Evolutionary conservation across 768 basidiomycete species (phyloP).

Genomic region (Trametes cinnabarina): DNA sequence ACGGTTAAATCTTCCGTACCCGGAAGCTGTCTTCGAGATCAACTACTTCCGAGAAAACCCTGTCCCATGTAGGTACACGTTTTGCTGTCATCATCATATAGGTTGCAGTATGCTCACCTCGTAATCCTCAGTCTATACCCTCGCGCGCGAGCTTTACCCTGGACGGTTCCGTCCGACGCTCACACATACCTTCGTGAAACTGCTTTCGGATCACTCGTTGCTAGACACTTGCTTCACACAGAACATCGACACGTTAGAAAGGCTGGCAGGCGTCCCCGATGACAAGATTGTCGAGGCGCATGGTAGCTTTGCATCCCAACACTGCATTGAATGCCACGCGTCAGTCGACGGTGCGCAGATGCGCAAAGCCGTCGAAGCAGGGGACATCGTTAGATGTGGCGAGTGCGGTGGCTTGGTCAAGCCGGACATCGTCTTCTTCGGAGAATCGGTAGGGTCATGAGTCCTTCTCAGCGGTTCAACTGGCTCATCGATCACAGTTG

Average conservation of each 20-base stretch:
- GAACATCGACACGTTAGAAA: conserved; percentile 91
- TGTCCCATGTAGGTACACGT: conserved; percentile 59
- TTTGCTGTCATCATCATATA: background rate
- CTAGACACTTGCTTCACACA: conserved; percentile 84
- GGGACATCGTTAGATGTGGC: conserved; percentile 66
- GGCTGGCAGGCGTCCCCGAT: conserved; percentile 72
- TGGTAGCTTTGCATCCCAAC: conserved; percentile 87
- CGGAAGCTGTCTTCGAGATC: conserved; percentile 95
- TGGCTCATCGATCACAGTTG: conserved; percentile 47
- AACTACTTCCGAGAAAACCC: conserved; percentile 80
- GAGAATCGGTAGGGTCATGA: conserved; percentile 58
- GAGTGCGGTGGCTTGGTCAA: conserved; percentile 75
- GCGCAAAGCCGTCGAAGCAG: conserved; percentile 56
- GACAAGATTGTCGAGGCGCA: conserved; percentile 90
- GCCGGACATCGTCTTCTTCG: conserved; percentile 96
- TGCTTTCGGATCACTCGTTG: conserved; percentile 66
- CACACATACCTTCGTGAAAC: conserved; percentile 86
- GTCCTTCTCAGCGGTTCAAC: background rate
- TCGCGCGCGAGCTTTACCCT: conserved; percentile 92
- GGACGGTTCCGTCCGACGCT: conserved; percentile 85
- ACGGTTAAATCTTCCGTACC: conserved; percentile 78
- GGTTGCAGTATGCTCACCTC: background rate
- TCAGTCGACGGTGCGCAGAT: conserved; percentile 67
- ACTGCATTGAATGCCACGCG: conserved; percentile 72
- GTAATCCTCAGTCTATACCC: conserved; percentile 81